A percentile compares a stretch with the other conserved stretches of the same genome.
phyloP scores from a whole-genome alignment of 495 filamentous ascomycete genomes.

The Lophium mytilinum region DNA sequence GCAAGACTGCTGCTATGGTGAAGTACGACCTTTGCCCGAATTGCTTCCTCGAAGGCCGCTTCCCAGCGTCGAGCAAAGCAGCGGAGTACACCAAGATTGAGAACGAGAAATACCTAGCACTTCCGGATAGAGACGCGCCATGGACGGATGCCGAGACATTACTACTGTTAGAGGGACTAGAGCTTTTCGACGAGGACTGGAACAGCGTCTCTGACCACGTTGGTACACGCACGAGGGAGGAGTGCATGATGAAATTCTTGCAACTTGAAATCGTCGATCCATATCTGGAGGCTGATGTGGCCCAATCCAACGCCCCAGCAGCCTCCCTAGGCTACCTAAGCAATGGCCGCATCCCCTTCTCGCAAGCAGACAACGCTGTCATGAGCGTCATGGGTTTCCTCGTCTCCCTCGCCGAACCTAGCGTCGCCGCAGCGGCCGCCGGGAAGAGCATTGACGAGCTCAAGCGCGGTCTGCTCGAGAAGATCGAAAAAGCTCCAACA shows the following conservation, averaged over 20 bases:
- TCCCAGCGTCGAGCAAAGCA: constrained; percentile 62
- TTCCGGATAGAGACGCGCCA: constrained; percentile 70
- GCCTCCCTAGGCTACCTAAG: constrained; percentile 51
- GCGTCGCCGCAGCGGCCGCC: constrained; percentile 80
- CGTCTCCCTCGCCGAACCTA: constrained; percentile 77
- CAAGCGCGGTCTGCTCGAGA: constrained; percentile 61
- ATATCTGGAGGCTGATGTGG: constrained; percentile 45
- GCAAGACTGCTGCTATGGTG: constrained; percentile 46
- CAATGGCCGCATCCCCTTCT: constrained; percentile 72
- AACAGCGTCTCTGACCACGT: constrained; percentile 85
- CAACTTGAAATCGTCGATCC: constrained; percentile 46
- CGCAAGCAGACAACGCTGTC: constrained; percentile 84
- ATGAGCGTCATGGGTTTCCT: constrained; percentile 92
- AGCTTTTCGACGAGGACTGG: constrained; percentile 93
- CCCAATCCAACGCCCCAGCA: constrained; percentile 40
- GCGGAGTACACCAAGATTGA: constrained; percentile 80
- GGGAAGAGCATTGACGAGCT: constrained; percentile 79
- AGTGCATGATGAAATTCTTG: constrained; percentile 93
- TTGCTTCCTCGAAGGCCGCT: constrained; percentile 74
- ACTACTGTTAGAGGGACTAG: constrained; percentile 77
- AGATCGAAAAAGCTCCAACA: constrained; percentile 53
- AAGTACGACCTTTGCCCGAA: constrained; percentile 83
- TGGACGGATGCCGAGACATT: constrained; percentile 89
- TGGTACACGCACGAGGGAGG: constrained; percentile 82
- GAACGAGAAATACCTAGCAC: constrained; percentile 63